phyloP scores from a whole-genome alignment of 768 basidiomycete genomes.

The Ephemerocybe angulata region DNA sequence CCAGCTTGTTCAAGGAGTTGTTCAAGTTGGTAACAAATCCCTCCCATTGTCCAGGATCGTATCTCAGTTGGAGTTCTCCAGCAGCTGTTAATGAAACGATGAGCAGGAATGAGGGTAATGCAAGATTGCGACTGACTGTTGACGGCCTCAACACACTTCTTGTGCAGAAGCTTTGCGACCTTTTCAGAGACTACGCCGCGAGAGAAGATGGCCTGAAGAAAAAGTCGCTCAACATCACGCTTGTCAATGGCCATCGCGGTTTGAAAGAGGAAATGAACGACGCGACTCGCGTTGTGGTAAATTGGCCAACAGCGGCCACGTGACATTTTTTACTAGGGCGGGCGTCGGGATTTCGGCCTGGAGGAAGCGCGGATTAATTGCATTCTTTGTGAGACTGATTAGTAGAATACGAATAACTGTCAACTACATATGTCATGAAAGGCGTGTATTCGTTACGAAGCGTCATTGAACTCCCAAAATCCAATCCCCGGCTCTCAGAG shows the following conservation, averaged over 20 bases:
- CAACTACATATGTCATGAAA: conserved; percentile 3
- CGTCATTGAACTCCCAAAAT: background rate
- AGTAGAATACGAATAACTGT: no score
- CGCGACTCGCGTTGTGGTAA: background rate
- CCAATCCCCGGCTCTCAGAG: conserved; percentile 22
- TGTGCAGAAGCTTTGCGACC: conserved; percentile 64
- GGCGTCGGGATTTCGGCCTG: no score
- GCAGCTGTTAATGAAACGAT: conserved; percentile 10
- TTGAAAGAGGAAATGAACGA: background rate
- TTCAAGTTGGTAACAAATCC: conserved; percentile 60
- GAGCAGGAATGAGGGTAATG: background rate
- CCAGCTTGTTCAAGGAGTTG: conserved; percentile 57
- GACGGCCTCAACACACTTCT: conserved; percentile 63
- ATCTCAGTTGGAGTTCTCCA: conserved; percentile 36
- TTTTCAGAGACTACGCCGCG: conserved; percentile 62
- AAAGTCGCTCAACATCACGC: conserved; percentile 71
- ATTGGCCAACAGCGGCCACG: background rate
- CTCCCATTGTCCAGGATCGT: conserved; percentile 55
- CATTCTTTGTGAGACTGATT: no score
- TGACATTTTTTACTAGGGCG: no score
- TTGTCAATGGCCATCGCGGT: conserved; percentile 29
- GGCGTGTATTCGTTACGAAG: background rate
- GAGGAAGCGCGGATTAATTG: no score
- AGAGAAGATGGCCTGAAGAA: conserved; percentile 75
- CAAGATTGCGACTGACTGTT: conserved; percentile 43